Percentiles rank a stretch among this genome's conserved stretches.
phyloP scores from a whole-genome alignment of 1,139 yeast genomes.

The Suhomyces terraborum region DNA sequence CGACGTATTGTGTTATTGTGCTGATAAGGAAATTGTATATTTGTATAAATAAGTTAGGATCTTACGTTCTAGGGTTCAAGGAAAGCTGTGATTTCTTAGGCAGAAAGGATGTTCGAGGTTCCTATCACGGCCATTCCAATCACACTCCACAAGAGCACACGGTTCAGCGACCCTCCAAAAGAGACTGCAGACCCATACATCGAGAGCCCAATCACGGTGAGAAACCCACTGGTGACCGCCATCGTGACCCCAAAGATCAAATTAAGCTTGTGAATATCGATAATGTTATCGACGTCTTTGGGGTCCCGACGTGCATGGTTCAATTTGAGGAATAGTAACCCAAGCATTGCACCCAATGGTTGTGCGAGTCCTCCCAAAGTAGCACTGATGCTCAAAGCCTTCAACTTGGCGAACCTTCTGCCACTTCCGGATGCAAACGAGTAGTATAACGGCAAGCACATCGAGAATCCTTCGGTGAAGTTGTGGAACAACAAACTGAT shows the following conservation, averaged over 20 bases:
- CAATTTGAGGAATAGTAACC: slow-evolving; percentile 55
- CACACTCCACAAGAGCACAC: slow-evolving; percentile 55
- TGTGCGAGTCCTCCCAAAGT: slow-evolving; percentile 82
- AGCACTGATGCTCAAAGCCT: slow-evolving; percentile 67
- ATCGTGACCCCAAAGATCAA: slow-evolving; percentile 64
- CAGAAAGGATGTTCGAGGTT: slow-evolving; percentile 23
- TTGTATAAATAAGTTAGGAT: too few relatives aligned
- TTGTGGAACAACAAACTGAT: slow-evolving; percentile 85
- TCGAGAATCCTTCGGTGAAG: slow-evolving; percentile 92
- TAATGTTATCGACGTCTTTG: slow-evolving; percentile 20
- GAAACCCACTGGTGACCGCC: slow-evolving; percentile 80
- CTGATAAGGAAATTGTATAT: background rate
- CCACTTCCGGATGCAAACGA: slow-evolving; percentile 43
- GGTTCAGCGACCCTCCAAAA: slow-evolving; percentile 63
- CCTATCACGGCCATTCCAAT: slow-evolving; percentile 49
- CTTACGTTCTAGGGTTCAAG: too few relatives aligned
- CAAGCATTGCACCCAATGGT: slow-evolving; percentile 84
- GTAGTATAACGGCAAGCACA: slow-evolving; percentile 86
- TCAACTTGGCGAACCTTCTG: slow-evolving; percentile 45
- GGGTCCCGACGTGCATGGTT: slow-evolving; percentile 30
- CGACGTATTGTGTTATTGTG: too few relatives aligned
- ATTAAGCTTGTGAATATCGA: slow-evolving; percentile 37
- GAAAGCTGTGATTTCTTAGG: background rate
- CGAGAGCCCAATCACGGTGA: slow-evolving; percentile 76
- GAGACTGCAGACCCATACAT: slow-evolving; percentile 80